Evolutionary conservation across 2,329 filamentous ascomycete genomes (phyloP), one percentile per base, ranked within the genome.

Genomic region (Fusarium sp.): DNA sequence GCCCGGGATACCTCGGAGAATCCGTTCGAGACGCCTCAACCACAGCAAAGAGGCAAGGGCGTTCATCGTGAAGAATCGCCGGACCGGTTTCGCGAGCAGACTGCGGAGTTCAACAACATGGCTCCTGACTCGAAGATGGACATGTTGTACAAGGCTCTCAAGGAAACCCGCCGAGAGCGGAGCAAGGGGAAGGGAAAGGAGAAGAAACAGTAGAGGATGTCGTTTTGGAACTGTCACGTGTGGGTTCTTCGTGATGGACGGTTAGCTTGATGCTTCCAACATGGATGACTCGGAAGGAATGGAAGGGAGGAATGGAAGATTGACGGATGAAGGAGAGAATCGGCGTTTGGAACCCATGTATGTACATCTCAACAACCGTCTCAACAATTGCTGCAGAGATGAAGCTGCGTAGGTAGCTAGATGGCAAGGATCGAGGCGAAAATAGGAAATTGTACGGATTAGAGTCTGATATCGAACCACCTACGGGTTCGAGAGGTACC

Each of bases 391-490:
- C 15, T 37, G 30, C 6, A 27, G 35, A 27, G 35, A 58, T 25
- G 33, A 38, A 40, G 33, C 10, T 57, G 20, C 8, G 17, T 52
- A n/a, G 25, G 14, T 50, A 27, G 14, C 12, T 35, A 30, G 40
- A 12, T 47, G 14, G 63, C 33, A 63, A 64, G 37, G 27, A 17
- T 27, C 17, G 33, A 58, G 25, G 59, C 38, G 50, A 50, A 40
- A 47, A 10, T 6, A 52, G 30, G 45, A 70, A 65, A 45, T 52
- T 32, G 47, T 52, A 52, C 47, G 47, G 47, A 20, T 10, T 32
- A 20, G 10, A 32, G 25, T 47, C 43, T 52, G 47, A 52, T 52
- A 52, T 52, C 47, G 76, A 78, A 78, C 76, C 74, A 78, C 70
- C 56, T 47, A 10, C 22, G 43, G 43, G 43, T 25, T 47, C 22